Evolutionary conservation across 2,329 filamentous ascomycete species (phyloP).

Genomic region (Bipolaris cookei): DNA sequence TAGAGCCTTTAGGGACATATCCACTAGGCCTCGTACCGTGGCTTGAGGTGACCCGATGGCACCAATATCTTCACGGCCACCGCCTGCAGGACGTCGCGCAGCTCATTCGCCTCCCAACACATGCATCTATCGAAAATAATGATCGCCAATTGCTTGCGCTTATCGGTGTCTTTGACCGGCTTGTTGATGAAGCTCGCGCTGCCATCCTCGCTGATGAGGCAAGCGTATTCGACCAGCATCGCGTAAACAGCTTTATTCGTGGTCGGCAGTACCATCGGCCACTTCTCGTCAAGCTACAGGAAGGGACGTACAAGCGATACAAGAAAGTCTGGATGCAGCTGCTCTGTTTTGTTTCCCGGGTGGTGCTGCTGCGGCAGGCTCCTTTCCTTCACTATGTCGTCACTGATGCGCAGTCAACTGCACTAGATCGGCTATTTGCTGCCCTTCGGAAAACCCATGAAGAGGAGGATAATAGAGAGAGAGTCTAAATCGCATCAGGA

Average conservation of each 20-base stretch:
- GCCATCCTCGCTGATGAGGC: not conserved
- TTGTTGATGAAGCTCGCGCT: conserved; percentile 1
- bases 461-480: not conserved
- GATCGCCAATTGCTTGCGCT: not conserved
- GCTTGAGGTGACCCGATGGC: not conserved
- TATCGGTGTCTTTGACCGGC: not conserved
- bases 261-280: not conserved
- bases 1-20: conserved; percentile 1
- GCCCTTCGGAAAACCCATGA: not conserved
- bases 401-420: not conserved
- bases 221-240: conserved; percentile 1
- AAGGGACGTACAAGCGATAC: conserved; percentile 1
- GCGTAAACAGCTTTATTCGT: not conserved
- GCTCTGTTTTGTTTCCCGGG: not conserved
- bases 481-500: not conserved
- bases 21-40: not conserved
- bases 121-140: not conserved
- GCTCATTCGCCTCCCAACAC: not conserved
- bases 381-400: not conserved
- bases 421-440: conserved; percentile 1
- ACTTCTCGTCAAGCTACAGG: conserved; percentile 1
- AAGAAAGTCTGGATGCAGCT: conserved; percentile 3
- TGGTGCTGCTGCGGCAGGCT: not conserved
- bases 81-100: not conserved
- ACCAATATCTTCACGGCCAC: not conserved